Evolutionary conservation across 345 rosid species (phyloP).

Genomic region (Orychophragmus violaceus): DNA sequence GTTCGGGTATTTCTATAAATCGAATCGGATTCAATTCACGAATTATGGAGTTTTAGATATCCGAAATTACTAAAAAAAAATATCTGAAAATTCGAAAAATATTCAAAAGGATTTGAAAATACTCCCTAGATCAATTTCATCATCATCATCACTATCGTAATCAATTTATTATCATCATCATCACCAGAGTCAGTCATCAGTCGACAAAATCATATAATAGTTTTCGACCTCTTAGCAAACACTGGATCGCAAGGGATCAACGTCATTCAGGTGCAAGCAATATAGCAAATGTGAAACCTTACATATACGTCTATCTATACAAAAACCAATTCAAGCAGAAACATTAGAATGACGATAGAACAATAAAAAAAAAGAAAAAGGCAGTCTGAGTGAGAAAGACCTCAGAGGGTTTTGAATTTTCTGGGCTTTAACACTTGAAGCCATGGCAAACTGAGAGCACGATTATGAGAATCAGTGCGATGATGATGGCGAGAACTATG

Average conservation of each 20-base stretch:
- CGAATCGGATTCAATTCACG: too few species aligned
- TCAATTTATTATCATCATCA: not conserved
- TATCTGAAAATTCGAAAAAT: too few species aligned
- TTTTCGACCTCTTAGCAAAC: slow-evolving; percentile 4
- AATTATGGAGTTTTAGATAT: too few species aligned
- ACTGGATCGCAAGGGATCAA: slow-evolving; percentile 11
- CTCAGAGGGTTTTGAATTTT: slow-evolving; percentile 10
- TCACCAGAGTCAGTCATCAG: not conserved
- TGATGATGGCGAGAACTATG: slow-evolving; percentile 66
- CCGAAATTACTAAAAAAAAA: too few species aligned
- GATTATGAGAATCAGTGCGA: slow-evolving; percentile 64
- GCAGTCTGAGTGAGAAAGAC: slow-evolving; percentile 18
- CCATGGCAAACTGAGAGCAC: slow-evolving; percentile 81
- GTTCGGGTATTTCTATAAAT: too few species aligned
- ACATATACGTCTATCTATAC: slow-evolving; percentile 34
- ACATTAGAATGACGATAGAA: slow-evolving; percentile 23
- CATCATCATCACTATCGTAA: not conserved
- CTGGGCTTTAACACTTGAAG: slow-evolving; percentile 67
- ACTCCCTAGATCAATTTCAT: too few species aligned
- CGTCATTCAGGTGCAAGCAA: slow-evolving; percentile 20
- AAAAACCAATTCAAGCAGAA: slow-evolving; percentile 31
- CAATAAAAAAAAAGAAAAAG: slow-evolving; percentile 13
- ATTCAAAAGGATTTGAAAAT: too few species aligned
- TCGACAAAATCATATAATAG: slow-evolving; percentile 16
- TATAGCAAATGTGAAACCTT: slow-evolving; percentile 16